A percentile compares a stretch with the other conserved stretches of the same genome.
Conservation (phyloP, 208 protist genomes). For the Balamuthia mandrillaris region DNA sequence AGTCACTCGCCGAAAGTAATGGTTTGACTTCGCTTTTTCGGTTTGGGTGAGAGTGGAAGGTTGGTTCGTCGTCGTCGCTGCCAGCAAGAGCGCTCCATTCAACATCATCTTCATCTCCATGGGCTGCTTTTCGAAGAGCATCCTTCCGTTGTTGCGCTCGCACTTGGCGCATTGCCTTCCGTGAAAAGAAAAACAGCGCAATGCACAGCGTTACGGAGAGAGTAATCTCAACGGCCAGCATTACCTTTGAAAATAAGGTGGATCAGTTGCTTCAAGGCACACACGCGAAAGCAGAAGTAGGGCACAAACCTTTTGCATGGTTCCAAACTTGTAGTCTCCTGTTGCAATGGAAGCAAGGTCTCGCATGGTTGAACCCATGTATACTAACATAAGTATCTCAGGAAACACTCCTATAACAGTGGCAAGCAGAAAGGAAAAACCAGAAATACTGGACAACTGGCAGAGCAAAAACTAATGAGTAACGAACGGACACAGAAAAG, state of each 20-base stretch:
- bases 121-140: too few species aligned
- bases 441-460: conserved; percentile 3
- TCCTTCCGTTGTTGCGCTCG: not conserved
- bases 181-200: not conserved
- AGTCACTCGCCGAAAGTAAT: too few species aligned
- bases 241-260: not conserved
- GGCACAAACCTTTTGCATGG: not conserved
- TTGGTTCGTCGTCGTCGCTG: too few species aligned
- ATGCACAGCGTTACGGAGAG: not conserved
- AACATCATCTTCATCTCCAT: too few species aligned
- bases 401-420: not conserved
- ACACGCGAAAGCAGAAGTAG: not conserved
- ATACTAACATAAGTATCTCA: conserved; percentile 10
- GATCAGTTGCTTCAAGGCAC: not conserved
- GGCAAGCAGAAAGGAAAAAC: not conserved
- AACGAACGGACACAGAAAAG: too few species aligned
- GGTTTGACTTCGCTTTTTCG: too few species aligned
- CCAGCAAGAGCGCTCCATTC: too few species aligned
- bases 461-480: too few species aligned
- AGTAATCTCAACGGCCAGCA: not conserved
- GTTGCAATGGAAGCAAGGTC: conserved; percentile 13
- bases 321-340: not conserved
- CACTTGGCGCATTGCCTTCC: conserved; percentile 14
- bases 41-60: too few species aligned
- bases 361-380: conserved; percentile 23